phyloP scores from a whole-genome alignment of 1,284 basidiomycete species.

The Malassezia yamatoensis region DNA sequence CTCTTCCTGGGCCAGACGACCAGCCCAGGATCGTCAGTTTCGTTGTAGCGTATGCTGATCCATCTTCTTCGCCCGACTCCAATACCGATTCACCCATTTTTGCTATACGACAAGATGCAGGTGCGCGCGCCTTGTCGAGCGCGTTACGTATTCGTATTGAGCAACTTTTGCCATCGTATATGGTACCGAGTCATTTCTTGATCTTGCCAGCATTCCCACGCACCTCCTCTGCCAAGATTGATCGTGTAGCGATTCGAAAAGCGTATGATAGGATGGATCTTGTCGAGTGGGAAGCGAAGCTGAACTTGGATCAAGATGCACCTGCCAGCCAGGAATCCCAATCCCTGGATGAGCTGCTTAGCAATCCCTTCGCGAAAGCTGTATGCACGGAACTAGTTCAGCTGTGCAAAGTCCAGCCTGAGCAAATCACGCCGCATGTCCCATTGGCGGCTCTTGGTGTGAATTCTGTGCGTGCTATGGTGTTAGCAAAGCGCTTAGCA shows the following conservation, averaged over 20 bases:
- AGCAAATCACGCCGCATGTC: conserved; percentile 30
- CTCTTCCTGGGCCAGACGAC: conserved; percentile 26
- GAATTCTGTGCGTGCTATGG: conserved; percentile 45
- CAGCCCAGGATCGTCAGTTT: conserved; percentile 46
- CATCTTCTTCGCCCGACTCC: not conserved
- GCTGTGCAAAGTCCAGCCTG: conserved; percentile 28
- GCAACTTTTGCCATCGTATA: conserved; percentile 38
- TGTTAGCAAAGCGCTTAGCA: conserved; percentile 30
- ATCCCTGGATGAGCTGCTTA: not conserved
- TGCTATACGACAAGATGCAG: conserved; percentile 27
- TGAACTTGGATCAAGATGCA: conserved; percentile 18
- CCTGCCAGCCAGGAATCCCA: not conserved
- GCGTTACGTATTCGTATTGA: conserved; percentile 27
- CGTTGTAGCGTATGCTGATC: conserved; percentile 27
- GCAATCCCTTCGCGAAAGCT: conserved; percentile 19
- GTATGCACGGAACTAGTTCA: conserved; percentile 24
- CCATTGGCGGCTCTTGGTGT: conserved; percentile 40
- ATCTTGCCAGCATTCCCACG: conserved; percentile 46
- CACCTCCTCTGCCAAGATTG: conserved; percentile 49
- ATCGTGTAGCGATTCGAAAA: conserved; percentile 43
- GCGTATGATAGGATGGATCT: conserved; percentile 34
- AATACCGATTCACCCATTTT: not conserved
- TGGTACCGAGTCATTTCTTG: conserved; percentile 45
- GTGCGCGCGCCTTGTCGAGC: conserved; percentile 27
- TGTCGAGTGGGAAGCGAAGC: conserved; percentile 36